phyloP scores from a whole-genome alignment of 164 flowering plant genomes.

The Berberis thunbergii region DNA sequence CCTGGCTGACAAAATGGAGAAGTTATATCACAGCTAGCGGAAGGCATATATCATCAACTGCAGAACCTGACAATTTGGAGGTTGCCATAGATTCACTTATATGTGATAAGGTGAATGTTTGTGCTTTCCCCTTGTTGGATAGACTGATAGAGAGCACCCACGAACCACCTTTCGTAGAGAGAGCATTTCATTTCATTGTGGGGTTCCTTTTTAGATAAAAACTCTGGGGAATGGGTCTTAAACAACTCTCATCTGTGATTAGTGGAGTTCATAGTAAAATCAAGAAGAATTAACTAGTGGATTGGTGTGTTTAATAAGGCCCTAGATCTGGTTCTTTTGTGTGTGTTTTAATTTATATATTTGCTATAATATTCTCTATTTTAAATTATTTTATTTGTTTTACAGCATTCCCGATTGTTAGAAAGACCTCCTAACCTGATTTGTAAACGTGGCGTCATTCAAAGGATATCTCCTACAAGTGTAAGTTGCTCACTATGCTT shows the following conservation, averaged over 20 bases:
- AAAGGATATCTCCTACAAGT: constrained; percentile 64
- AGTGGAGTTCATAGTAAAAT: no score
- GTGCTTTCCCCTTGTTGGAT: background rate
- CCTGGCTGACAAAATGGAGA: constrained; percentile 84
- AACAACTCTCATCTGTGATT: no score
- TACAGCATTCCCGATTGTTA: constrained; percentile 65
- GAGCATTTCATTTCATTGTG: no score
- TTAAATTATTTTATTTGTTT: background rate
- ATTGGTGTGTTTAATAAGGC: no score
- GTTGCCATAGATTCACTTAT: constrained; percentile 42
- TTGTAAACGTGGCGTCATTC: constrained; percentile 65
- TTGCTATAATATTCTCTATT: background rate
- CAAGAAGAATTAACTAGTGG: no score
- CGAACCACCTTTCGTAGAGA: no score
- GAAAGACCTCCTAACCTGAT: constrained; percentile 67
- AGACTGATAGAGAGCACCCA: no score
- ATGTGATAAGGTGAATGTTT: constrained; percentile 52
- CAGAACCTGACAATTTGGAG: constrained; percentile 60
- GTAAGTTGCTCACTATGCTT: background rate
- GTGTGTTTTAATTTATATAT: background rate
- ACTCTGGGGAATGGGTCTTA: no score
- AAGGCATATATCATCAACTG: constrained; percentile 44
- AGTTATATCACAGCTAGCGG: constrained; percentile 57
- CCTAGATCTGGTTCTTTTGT: no score
- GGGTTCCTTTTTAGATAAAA: no score